A percentile compares a stretch with the other conserved stretches of the same genome.
phyloP scores from a whole-genome alignment of 768 basidiomycete genomes.

The Suillus tomentosus region DNA sequence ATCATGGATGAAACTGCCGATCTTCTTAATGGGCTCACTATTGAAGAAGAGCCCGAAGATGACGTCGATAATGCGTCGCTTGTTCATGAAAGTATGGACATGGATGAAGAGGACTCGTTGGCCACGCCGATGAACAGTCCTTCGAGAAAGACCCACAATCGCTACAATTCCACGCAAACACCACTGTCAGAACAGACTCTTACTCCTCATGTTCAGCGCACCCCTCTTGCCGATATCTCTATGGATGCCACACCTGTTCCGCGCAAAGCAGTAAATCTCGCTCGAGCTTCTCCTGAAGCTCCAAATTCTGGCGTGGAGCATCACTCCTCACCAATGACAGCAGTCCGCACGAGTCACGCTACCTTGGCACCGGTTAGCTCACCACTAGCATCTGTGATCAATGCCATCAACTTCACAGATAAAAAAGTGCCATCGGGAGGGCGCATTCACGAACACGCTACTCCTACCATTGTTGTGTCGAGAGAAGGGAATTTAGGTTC shows the following conservation, averaged over 20 bases:
- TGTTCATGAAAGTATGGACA: conserved; percentile 7
- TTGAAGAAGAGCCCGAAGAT: conserved; percentile 11
- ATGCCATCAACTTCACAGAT: conserved; percentile 28
- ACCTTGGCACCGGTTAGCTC: conserved; percentile 22
- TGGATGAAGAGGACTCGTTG: conserved; percentile 9
- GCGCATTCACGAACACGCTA: neutral
- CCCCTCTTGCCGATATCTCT: conserved; percentile 18
- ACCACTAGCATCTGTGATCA: conserved; percentile 33
- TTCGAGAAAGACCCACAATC: neutral
- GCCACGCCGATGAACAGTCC: conserved; percentile 4
- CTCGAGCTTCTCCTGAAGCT: neutral
- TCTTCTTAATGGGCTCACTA: conserved; percentile 14
- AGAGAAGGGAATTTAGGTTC: conserved; percentile 8
- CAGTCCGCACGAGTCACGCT: conserved; percentile 6
- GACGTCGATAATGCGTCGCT: conserved; percentile 1
- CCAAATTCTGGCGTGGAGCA: neutral
- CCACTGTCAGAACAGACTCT: conserved; percentile 10
- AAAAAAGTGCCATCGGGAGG: neutral
- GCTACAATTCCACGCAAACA: conserved; percentile 5
- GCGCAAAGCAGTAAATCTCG: conserved; percentile 14
- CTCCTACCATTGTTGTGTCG: conserved; percentile 7
- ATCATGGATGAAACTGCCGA: conserved; percentile 17
- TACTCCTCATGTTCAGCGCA: conserved; percentile 2
- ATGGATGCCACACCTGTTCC: conserved; percentile 20
- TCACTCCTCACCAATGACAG: conserved; percentile 10